Percentiles rank a stretch among this genome's conserved stretches.
Evolutionary conservation across 169 alveolate species (phyloP).

Genomic region (Prorocentrum cordatum): DNA sequence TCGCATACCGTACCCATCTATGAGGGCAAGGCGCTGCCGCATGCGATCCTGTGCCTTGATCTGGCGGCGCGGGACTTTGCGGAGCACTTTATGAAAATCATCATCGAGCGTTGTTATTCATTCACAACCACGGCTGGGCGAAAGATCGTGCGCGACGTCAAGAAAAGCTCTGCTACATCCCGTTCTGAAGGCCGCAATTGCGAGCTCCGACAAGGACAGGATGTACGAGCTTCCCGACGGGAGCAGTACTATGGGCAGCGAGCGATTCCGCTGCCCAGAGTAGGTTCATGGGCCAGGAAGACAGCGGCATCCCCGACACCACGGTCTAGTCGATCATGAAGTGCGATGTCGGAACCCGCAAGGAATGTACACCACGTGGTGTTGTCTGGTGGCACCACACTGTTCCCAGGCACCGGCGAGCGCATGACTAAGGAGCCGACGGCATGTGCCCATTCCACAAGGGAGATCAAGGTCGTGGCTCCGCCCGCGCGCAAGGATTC

Average conservation of each 20-base stretch:
- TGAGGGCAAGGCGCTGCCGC: constrained; percentile 99
- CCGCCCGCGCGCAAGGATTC: no score
- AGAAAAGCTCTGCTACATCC: constrained; percentile 92
- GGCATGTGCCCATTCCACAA: no score
- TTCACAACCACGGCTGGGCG: constrained; percentile 94
- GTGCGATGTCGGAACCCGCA: constrained; percentile 94
- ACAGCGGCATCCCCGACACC: constrained; percentile 91
- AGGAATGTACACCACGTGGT: constrained; percentile 90
- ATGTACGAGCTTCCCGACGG: constrained; percentile 98
- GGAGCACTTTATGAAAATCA: constrained; percentile 87
- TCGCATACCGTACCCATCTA: constrained; percentile 97
- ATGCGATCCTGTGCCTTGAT: constrained; percentile 91
- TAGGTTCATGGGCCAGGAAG: no score
- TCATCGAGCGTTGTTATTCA: constrained; percentile 91
- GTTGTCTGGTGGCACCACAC: constrained; percentile 95
- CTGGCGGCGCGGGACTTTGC: constrained; percentile 97
- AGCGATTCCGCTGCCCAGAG: constrained; percentile 97
- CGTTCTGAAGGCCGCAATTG: no score
- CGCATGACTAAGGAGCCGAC: no score
- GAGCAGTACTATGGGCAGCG: constrained; percentile 87
- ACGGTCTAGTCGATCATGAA: constrained; percentile 92
- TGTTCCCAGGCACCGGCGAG: no score
- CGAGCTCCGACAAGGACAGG: constrained; percentile 85
- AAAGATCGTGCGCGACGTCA: constrained; percentile 95
- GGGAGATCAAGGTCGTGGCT: no score